Evolutionary conservation across 345 rosid genomes (phyloP).

Genomic region (Hibiscus syriacus): DNA sequence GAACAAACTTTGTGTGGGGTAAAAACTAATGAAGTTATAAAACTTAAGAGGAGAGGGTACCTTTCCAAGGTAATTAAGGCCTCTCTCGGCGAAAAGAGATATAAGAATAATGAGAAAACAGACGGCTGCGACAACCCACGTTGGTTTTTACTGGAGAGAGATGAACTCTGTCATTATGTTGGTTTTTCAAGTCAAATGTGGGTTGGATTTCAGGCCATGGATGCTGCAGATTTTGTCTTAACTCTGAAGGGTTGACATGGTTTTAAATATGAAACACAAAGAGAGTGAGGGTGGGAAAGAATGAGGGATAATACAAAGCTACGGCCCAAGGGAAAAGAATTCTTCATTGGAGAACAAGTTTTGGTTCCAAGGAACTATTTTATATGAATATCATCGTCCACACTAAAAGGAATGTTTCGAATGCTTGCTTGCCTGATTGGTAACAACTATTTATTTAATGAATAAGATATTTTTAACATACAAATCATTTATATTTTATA

Average conservation of each 20-base stretch:
- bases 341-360: background rate
- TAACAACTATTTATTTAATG: no score
- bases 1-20: no score
- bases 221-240: background rate
- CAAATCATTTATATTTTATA: no score
- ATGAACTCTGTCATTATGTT: slow-evolving; percentile 16
- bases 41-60: slow-evolving; percentile 19
- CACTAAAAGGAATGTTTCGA: no score
- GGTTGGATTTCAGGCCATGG: background rate
- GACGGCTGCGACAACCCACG: slow-evolving; percentile 83
- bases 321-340: background rate
- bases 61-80: slow-evolving; percentile 75
- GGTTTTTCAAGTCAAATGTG: background rate
- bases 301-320: background rate
- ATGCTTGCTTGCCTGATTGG: no score
- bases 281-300: slow-evolving; percentile 2
- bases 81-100: slow-evolving; percentile 65
- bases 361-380: background rate
- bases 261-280: background rate
- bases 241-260: background rate
- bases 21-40: no score
- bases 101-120: slow-evolving; percentile 63
- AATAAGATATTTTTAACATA: no score
- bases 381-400: background rate
- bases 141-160: slow-evolving; percentile 65